Conservation (phyloP, 116 monocot genomes). For the Zostera marina region DNA sequence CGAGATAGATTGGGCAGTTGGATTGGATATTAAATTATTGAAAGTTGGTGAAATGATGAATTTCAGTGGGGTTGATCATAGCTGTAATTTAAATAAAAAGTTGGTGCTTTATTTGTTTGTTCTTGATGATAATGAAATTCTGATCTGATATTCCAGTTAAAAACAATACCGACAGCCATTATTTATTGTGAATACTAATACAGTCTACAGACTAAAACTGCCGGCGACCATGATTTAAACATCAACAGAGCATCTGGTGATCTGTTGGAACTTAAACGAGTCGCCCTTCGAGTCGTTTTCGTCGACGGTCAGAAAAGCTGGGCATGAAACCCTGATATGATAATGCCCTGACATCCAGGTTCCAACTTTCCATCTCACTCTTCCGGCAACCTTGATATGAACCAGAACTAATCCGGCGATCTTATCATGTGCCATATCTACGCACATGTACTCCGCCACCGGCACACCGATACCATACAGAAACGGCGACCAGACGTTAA, state of each 20-base stretch:
- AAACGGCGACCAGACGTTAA: slow-evolving; percentile 40
- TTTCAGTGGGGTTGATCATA: too few relatives aligned
- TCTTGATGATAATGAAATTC: too few relatives aligned
- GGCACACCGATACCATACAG: slow-evolving; percentile 31
- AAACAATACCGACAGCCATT: too few relatives aligned
- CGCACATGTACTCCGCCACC: slow-evolving; percentile 21
- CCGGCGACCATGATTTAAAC: slow-evolving; percentile 2
- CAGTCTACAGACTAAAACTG: too few relatives aligned
- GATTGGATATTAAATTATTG: too few relatives aligned
- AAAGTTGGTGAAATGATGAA: too few relatives aligned
- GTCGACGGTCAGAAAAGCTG: slow-evolving; percentile 22
- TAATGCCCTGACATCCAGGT: slow-evolving; percentile 38
- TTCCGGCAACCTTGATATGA: slow-evolving; percentile 29
- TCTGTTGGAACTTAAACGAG: slow-evolving; percentile 10
- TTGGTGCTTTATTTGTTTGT: too few relatives aligned
- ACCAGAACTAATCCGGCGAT: slow-evolving; percentile 23
- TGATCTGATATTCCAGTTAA: too few relatives aligned
- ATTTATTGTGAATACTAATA: too few relatives aligned
- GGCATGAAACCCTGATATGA: slow-evolving; percentile 34
- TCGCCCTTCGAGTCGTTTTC: background rate
- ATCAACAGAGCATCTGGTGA: slow-evolving; percentile 24
- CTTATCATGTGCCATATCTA: slow-evolving; percentile 27
- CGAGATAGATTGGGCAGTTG: too few relatives aligned
- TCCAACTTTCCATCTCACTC: slow-evolving; percentile 47
- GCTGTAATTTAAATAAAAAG: too few relatives aligned